Conservation (phyloP, 768 basidiomycete species). For the Boletus huronensis region DNA sequence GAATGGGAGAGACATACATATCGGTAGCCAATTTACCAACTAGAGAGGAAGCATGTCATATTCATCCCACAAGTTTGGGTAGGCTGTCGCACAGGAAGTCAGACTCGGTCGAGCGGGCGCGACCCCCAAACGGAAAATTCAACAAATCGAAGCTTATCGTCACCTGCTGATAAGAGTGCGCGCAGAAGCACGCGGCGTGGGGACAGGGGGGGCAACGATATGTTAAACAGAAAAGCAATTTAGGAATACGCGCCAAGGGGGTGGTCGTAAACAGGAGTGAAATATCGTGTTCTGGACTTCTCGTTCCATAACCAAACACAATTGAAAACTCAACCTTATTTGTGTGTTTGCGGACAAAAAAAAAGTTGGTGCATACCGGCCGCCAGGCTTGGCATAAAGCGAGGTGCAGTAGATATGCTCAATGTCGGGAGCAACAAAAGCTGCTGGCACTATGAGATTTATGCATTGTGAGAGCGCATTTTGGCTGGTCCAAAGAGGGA, state of each 20-base stretch:
- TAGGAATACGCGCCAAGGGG: not conserved
- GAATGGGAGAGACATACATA: not conserved
- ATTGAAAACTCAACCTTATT: conserved; percentile 17
- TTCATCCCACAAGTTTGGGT: conserved; percentile 3
- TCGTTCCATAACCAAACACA: not conserved
- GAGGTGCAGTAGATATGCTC: not conserved
- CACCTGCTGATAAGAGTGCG: conserved; percentile 1
- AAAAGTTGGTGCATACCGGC: not conserved
- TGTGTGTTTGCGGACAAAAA: not conserved
- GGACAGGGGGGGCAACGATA: not conserved
- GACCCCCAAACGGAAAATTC: conserved; percentile 5
- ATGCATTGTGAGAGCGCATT: too few relatives aligned
- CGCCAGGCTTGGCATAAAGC: not conserved
- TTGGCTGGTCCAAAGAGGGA: too few relatives aligned
- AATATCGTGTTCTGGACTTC: not conserved
- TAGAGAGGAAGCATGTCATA: not conserved
- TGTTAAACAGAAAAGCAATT: not conserved
- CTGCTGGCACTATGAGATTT: too few relatives aligned
- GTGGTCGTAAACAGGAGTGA: conserved; percentile 4
- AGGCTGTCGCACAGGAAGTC: conserved; percentile 3
- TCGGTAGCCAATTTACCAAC: not conserved
- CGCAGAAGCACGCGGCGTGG: conserved; percentile 19
- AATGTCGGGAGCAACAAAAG: too few relatives aligned
- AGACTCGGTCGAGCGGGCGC: not conserved
- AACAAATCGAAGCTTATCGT: conserved; percentile 7